Evolutionary conservation across 2,329 filamentous ascomycete genomes (phyloP).

Genomic region (Phialophora chinensis): DNA sequence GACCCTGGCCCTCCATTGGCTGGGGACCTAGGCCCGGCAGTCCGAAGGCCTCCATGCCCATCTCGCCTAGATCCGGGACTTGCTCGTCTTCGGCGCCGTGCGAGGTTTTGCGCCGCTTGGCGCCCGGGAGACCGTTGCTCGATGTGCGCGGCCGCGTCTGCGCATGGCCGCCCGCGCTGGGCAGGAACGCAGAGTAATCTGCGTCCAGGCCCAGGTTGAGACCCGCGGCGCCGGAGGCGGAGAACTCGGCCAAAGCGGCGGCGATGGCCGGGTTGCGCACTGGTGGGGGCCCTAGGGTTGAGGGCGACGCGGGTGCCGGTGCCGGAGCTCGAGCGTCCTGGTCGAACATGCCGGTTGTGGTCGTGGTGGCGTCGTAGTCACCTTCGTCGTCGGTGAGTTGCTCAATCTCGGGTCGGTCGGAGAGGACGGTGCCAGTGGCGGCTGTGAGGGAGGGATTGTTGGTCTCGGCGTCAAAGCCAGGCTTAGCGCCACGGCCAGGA

Average conservation of each 20-base stretch:
- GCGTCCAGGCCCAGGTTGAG: constrained; percentile 2
- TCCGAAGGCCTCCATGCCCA: constrained; percentile 33
- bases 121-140: constrained; percentile 40
- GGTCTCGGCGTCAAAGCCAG: constrained; percentile 41
- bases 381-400: constrained; percentile 37
- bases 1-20: not conserved
- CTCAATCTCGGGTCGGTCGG: constrained; percentile 37
- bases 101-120: constrained; percentile 58
- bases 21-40: constrained; percentile 24
- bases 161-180: not conserved
- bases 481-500: constrained; percentile 17
- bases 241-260: constrained; percentile 35
- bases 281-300: constrained; percentile 6
- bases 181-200: constrained; percentile 24
- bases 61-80: constrained; percentile 43
- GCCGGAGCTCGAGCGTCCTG: not conserved
- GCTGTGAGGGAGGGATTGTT: constrained; percentile 13
- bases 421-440: constrained; percentile 16
- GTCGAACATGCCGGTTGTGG: constrained; percentile 12
- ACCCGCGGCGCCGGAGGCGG: constrained; percentile 3
- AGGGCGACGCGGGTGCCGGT: constrained; percentile 3
- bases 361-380: not conserved
- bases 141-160: constrained; percentile 7
- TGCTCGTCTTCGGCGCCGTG: constrained; percentile 51
- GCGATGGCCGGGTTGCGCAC: constrained; percentile 35